phyloP scores from a whole-genome alignment of 371 early-diverging fungal genomes.

The Fennellomyces sp. region DNA sequence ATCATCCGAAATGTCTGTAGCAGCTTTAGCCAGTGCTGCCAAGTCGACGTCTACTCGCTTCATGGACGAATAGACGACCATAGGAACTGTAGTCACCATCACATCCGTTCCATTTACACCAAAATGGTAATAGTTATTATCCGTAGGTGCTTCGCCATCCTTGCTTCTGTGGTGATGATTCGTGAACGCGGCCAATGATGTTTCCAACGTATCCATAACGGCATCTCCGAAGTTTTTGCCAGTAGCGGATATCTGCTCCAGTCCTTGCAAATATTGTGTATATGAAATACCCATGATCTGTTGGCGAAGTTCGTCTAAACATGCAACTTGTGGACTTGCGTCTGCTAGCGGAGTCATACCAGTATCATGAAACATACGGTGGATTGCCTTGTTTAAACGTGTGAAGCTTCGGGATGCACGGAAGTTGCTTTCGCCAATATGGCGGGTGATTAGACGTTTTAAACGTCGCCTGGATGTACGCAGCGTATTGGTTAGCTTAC shows the following conservation, averaged over 20 bases:
- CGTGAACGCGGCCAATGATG: background rate
- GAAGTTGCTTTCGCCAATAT: background rate
- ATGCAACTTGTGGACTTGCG: background rate
- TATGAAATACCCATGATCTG: background rate
- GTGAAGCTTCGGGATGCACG: background rate
- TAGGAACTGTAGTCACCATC: background rate
- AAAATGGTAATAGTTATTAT: background rate
- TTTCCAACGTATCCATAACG: background rate
- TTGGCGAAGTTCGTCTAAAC: background rate
- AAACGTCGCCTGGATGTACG: background rate
- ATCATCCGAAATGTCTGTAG: background rate
- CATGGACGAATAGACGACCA: slow-evolving; percentile 1
- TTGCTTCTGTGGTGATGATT: background rate
- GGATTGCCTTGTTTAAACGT: background rate
- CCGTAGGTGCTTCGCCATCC: background rate
- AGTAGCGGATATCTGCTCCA: background rate
- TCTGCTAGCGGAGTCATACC: background rate
- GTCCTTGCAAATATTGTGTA: background rate
- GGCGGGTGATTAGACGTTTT: background rate
- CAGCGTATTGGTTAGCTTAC: background rate
- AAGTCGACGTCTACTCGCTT: background rate
- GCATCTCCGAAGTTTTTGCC: background rate
- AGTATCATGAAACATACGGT: background rate
- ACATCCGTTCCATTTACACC: background rate
- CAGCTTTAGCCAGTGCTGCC: background rate